Evolutionary conservation across 192 early-diverging fungal genomes (phyloP), one percentile per base, ranked within the genome.

Genomic region (Umbelopsis isabellina): DNA sequence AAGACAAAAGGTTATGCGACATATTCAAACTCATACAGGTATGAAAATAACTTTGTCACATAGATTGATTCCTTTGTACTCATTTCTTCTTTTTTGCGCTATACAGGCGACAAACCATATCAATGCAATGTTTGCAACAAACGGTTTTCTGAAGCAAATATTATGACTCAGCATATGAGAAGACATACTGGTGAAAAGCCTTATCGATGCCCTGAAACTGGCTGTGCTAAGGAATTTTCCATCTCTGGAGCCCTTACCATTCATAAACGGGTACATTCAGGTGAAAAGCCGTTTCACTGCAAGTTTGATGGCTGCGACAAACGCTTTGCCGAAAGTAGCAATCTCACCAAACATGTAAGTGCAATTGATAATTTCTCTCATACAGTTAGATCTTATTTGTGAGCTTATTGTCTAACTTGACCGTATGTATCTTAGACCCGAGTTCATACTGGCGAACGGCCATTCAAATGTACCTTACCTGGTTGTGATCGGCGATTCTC

Each of bases 11-110:
- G 82, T 86, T 33, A 85, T 92, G 84, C 76, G 93, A 30, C 94
- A 96, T 75, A 90, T 95, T 21, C 93, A 94, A 68, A 94, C 92
- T 35, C 94, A 92, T 81, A 91, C 88, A 22, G 81, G 74, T 76
- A 77, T 50, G 23, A 21, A 33, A 7, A 25, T 1, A 6, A 71
- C 10, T 41, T 37, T 4, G 37, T 4, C 37, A 6, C 27, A 30
- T 2, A 30, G 1, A 30, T 30, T 30, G 1, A 30, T 1, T 69
- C 7, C 22, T 3, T 73, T 66, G 12, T 61, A 52, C 53, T 16
- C 37, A 82, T 69, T 76, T 74, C 72, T 75, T 15, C 21, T 49
- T 25, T 33, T 45, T 2, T 20, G 10, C 1, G 44, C 25, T 4
- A 41, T 45, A n/a, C 25, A 80, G 92, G 94, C 7, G 88, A 90